A percentile compares a stretch with the other conserved stretches of the same genome.
Evolutionary conservation across 768 basidiomycete species (phyloP).

Genomic region (Xanthoconium purpureum): DNA sequence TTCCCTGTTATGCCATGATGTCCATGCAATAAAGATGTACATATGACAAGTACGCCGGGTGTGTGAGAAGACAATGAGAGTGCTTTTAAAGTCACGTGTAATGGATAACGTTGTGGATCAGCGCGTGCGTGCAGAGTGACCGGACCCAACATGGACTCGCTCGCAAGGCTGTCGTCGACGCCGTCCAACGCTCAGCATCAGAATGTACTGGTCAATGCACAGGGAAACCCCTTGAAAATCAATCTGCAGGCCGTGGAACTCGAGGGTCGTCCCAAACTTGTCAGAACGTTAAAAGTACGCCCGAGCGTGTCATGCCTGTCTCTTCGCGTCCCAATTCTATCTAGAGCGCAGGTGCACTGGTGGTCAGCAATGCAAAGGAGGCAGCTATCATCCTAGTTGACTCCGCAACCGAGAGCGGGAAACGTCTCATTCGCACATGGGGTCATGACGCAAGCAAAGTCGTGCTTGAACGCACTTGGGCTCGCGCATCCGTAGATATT

Average conservation of each 20-base stretch:
- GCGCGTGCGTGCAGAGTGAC: neutral
- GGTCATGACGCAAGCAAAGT: constrained; percentile 44
- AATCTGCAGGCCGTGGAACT: constrained; percentile 60
- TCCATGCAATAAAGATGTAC: constrained; percentile 33
- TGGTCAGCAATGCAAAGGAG: constrained; percentile 48
- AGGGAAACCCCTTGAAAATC: constrained; percentile 44
- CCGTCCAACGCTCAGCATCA: constrained; percentile 11
- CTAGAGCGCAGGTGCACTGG: constrained; percentile 55
- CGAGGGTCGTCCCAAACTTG: constrained; percentile 46
- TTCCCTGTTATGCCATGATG: constrained; percentile 36
- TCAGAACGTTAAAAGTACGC: constrained; percentile 48
- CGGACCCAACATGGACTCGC: constrained; percentile 18
- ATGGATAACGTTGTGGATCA: neutral
- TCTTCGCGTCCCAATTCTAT: neutral
- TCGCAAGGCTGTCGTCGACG: constrained; percentile 16
- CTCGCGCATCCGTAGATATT: constrained; percentile 40
- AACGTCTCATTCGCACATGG: constrained; percentile 59
- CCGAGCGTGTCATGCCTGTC: neutral
- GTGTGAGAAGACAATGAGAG: neutral
- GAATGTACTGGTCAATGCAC: constrained; percentile 37
- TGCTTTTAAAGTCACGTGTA: constrained; percentile 12
- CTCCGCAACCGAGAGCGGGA: constrained; percentile 46
- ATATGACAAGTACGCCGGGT: constrained; percentile 8
- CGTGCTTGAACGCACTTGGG: constrained; percentile 56
- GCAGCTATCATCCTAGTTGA: constrained; percentile 63